Evolutionary conservation across 306 rosid genomes (phyloP), one percentile per base, ranked within the genome.

Genomic region (Pyrus pyrifolia): DNA sequence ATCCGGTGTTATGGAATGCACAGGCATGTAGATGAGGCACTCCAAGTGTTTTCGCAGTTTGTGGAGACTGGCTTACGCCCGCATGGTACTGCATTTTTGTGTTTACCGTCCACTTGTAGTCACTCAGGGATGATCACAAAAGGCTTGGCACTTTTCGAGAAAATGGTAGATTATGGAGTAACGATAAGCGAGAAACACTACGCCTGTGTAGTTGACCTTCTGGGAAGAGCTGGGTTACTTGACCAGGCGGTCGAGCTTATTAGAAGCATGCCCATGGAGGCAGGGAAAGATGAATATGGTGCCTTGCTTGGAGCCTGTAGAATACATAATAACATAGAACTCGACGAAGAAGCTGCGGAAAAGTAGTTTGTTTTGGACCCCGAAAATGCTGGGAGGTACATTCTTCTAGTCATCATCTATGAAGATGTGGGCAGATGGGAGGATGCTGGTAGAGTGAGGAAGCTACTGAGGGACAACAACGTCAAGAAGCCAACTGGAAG

Each of bases 241-340:
- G 84, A 89, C 46, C 81, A 78, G 51, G 97, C 98, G 29, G 81
- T 85, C 13, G 84, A 86, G 73, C 77, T 91, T 70, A 81, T 91
- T 27, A 72, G 67, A 60, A 75, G 81, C 49, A 91, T 93, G 95
- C 96, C 95, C n/a, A 65, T 90, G 61, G 58, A 82, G 81, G 89
- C 98, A 2, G 93, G 86, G 31, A 93, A 89, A 80, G 85, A 80
- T 84, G 91, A 85, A 71, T 89, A 89, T 49, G 95, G 96, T 66
- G 97, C 95, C 49, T 83, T 93, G 86, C 79, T 93, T 44, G 96
- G 97, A 55, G 97, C 91, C 33, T 89, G 95, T 79, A 86, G 90
- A 81, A 89, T 88, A 80, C 91, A 93, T 44, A 86, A 89, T 19
- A 77, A 89, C 33, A 64, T 91, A 42, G 90, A 84, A 70, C 84